Evolutionary conservation across 2,329 filamentous ascomycete genomes (phyloP).

Genomic region (Coleophoma cylindrospora): DNA sequence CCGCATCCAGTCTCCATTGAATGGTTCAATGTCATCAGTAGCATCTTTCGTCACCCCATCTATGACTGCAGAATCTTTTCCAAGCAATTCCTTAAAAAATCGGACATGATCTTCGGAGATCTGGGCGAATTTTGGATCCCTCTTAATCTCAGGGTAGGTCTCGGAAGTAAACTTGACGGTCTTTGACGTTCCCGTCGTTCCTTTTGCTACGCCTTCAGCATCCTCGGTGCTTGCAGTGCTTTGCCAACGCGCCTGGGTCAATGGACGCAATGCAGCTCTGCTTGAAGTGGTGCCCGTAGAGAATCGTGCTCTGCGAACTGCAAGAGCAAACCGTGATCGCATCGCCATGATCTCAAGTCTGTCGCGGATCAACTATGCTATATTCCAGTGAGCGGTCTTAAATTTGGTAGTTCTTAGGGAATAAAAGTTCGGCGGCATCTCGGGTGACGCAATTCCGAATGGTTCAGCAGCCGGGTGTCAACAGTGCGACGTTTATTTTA

Average conservation of each 20-base stretch:
- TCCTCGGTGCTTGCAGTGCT: constrained; percentile 24
- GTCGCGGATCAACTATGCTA: too few species aligned
- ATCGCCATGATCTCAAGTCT: constrained; percentile 17
- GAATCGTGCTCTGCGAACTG: constrained; percentile 19
- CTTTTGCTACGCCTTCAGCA: constrained; percentile 19
- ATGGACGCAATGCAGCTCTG: constrained; percentile 12
- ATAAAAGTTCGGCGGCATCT: too few species aligned
- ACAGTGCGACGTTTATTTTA: too few species aligned
- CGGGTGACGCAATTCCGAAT: too few species aligned
- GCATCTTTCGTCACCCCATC: constrained; percentile 75
- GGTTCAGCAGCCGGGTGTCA: too few species aligned
- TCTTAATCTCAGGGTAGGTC: constrained; percentile 76
- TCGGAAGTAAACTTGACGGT: constrained; percentile 75
- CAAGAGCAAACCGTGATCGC: constrained; percentile 18
- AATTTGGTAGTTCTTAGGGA: too few species aligned
- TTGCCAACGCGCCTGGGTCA: constrained; percentile 20
- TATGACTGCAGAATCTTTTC: constrained; percentile 72
- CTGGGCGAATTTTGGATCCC: constrained; percentile 69
- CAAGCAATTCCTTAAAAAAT: constrained; percentile 77
- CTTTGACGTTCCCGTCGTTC: constrained; percentile 27
- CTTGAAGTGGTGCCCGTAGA: constrained; percentile 3
- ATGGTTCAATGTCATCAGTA: constrained; percentile 78
- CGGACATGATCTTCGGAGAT: constrained; percentile 76
- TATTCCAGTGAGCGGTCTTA: too few species aligned
- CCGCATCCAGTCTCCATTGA: constrained; percentile 98